Conservation (phyloP, 2,329 filamentous ascomycete genomes). For the Lasiodiplodia hormozganensis region DNA sequence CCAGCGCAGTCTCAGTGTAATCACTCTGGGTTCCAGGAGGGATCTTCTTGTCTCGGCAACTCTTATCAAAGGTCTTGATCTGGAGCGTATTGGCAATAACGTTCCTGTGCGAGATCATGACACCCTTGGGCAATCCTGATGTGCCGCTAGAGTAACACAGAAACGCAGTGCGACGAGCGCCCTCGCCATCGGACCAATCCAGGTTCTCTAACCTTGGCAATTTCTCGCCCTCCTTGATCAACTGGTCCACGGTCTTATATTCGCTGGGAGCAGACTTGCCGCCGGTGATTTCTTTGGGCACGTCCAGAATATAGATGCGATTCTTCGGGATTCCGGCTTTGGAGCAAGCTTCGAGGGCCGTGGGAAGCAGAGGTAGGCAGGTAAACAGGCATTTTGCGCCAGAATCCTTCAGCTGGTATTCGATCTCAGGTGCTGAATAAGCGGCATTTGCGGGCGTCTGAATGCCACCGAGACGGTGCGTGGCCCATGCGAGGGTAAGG, state of each 20-base stretch:
- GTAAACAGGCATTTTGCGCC: constrained; percentile 75
- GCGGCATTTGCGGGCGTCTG: constrained; percentile 77
- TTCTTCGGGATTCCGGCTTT: constrained; percentile 68
- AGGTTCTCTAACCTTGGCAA: constrained; percentile 62
- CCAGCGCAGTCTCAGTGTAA: constrained; percentile 64
- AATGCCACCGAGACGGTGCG: constrained; percentile 77
- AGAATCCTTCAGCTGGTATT: constrained; percentile 74
- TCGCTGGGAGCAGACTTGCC: constrained; percentile 54
- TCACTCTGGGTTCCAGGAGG: constrained; percentile 50
- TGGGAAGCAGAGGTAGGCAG: constrained; percentile 69
- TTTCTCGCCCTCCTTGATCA: constrained; percentile 67
- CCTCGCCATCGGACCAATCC: constrained; percentile 69
- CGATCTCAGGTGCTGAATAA: constrained; percentile 73
- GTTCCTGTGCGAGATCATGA: constrained; percentile 81
- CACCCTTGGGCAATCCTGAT: constrained; percentile 82
- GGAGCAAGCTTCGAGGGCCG: constrained; percentile 69
- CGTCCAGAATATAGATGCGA: constrained; percentile 72
- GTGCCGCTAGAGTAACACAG: constrained; percentile 83
- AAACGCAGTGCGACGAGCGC: constrained; percentile 72
- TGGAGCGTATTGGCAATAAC: constrained; percentile 80
- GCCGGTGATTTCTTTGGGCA: constrained; percentile 63
- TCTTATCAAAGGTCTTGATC: constrained; percentile 59
- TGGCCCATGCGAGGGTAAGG: constrained; percentile 73
- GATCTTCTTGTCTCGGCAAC: constrained; percentile 50
- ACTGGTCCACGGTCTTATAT: constrained; percentile 70